Conservation (phyloP, 192 early-diverging fungal species). For the Mortierella hygrophila region DNA sequence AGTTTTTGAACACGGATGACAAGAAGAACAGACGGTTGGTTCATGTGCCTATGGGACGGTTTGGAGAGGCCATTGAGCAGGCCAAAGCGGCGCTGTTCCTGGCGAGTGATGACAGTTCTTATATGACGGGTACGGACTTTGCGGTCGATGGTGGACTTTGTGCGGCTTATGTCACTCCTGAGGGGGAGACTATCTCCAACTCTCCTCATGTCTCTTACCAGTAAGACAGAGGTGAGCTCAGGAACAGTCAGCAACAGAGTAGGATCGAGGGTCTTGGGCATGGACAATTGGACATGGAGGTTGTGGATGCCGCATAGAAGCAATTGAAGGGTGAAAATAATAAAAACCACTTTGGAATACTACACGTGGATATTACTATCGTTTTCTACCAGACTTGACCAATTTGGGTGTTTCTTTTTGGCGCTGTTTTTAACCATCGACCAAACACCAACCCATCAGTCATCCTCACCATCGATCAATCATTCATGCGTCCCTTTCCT, state of each 20-base stretch:
- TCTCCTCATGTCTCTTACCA: constrained; percentile 52
- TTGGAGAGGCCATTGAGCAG: constrained; percentile 90
- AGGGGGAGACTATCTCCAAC: constrained; percentile 45
- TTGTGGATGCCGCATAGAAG: no score
- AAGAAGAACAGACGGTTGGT: constrained; percentile 85
- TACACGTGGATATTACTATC: no score
- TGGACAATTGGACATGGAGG: no score
- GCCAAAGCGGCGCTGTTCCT: constrained; percentile 86
- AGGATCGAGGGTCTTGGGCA: no score
- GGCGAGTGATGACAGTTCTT: constrained; percentile 83
- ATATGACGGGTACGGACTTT: constrained; percentile 87
- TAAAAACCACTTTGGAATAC: no score
- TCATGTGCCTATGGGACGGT: constrained; percentile 87
- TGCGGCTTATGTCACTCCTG: constrained; percentile 74
- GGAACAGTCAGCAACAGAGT: background rate
- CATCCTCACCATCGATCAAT: no score
- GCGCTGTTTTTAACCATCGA: no score
- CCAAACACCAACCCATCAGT: no score
- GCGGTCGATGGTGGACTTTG: constrained; percentile 85
- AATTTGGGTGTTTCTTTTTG: no score
- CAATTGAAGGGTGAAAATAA: no score
- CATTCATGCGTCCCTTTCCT: no score
- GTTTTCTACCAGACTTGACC: no score
- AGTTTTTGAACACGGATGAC: constrained; percentile 86
- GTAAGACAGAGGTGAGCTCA: background rate